Percentiles rank a stretch among this genome's conserved stretches.
Conservation (phyloP, 106 monocot genomes). For the Dendrobium huoshanense region DNA sequence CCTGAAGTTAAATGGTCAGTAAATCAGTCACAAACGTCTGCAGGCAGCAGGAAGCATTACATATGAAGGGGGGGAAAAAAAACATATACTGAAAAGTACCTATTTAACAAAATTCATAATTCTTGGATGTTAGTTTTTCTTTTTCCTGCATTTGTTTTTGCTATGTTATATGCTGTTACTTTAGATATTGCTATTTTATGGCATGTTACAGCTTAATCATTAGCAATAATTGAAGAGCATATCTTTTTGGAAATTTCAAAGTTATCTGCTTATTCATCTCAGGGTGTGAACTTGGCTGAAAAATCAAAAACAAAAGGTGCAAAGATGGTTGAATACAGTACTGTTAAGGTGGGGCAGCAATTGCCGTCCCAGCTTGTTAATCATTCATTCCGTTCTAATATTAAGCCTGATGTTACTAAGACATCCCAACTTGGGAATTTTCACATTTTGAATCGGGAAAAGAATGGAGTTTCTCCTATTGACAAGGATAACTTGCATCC, state of each 20-base stretch:
- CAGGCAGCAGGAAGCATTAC: background rate
- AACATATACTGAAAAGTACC: background rate
- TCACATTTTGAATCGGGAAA: slow-evolving; percentile 65
- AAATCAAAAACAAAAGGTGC: slow-evolving; percentile 48
- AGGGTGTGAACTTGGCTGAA: slow-evolving; percentile 41
- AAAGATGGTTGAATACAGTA: slow-evolving; percentile 26
- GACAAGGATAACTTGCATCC: slow-evolving; percentile 24
- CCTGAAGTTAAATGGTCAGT: too few species aligned
- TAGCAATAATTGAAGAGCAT: background rate
- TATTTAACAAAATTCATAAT: background rate
- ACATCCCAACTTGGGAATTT: slow-evolving; percentile 53
- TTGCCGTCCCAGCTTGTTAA: slow-evolving; percentile 25
- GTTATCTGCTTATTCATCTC: slow-evolving; percentile 3
- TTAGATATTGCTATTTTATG: background rate
- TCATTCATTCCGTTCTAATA: slow-evolving; percentile 15
- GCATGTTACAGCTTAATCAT: background rate
- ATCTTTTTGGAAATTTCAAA: background rate
- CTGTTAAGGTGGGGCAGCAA: slow-evolving; percentile 27
- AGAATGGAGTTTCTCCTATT: slow-evolving; percentile 29
- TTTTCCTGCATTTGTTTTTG: background rate
- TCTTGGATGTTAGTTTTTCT: background rate
- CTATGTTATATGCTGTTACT: background rate
- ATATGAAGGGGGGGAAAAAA: background rate
- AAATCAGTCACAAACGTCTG: background rate
- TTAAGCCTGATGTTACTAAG: slow-evolving; percentile 45